Evolutionary conservation across 2,329 filamentous ascomycete species (phyloP).

Genomic region (Phialophora verrucosa): DNA sequence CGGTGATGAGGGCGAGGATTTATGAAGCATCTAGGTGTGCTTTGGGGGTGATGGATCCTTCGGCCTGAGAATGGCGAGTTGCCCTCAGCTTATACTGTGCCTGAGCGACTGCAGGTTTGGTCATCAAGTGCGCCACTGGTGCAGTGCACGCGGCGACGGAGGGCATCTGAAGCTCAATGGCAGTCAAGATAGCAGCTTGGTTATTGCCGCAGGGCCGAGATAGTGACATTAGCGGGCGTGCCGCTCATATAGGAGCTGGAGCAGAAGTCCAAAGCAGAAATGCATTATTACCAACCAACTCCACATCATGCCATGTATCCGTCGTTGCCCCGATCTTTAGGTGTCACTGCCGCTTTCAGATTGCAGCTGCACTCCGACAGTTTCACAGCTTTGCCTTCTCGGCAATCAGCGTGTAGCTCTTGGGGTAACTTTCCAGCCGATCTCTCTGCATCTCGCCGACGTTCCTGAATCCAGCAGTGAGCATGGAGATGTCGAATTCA

Average conservation of each 20-base stretch:
- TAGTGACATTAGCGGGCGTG: not conserved
- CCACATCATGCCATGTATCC: not conserved
- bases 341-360: not conserved
- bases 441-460: constrained; percentile 57
- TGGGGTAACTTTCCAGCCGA: constrained; percentile 51
- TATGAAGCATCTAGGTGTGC: not conserved
- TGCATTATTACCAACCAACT: not conserved
- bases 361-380: not conserved
- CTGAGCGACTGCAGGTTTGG: not conserved
- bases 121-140: not conserved
- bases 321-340: not conserved
- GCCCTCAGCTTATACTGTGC: not conserved
- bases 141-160: not conserved
- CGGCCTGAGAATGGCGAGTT: not conserved
- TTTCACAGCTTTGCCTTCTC: constrained; percentile 43
- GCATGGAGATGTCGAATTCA: constrained; percentile 68
- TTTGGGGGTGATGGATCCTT: no score
- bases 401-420: constrained; percentile 48
- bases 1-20: not conserved
- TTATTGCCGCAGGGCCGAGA: not conserved
- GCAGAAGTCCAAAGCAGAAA: not conserved
- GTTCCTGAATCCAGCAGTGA: constrained; percentile 61
- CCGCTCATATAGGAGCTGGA: not conserved
- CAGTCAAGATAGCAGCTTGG: not conserved
- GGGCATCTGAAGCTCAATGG: not conserved